Conservation (phyloP, 257 asterid species). For the Solanum verrucosum region DNA sequence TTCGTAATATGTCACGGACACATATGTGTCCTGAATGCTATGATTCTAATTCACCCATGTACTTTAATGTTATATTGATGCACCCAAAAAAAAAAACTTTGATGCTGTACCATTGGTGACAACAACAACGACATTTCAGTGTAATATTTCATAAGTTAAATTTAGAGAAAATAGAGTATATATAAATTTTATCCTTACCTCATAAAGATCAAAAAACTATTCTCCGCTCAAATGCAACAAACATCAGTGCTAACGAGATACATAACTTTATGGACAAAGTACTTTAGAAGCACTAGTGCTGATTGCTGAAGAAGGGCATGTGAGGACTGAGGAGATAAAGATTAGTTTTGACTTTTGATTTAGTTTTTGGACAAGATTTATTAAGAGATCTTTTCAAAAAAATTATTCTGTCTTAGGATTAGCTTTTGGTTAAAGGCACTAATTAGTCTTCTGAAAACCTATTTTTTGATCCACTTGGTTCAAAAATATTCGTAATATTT, state of each 20-base stretch:
- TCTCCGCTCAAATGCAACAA: too few relatives aligned
- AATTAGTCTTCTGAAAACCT: neutral
- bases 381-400: neutral
- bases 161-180: accelerated
- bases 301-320: neutral
- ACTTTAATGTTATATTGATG: neutral
- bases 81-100: neutral
- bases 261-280: neutral
- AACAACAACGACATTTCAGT: too few relatives aligned
- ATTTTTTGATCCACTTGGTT: too few relatives aligned
- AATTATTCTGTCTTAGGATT: neutral
- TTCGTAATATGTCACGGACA: neutral
- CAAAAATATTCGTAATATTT: neutral
- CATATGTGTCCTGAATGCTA: neutral
- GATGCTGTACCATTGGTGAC: neutral
- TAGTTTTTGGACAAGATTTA: neutral
- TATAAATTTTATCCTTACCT: too few relatives aligned
- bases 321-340: neutral
- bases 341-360: neutral
- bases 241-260: neutral
- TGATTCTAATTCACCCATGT: neutral
- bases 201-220: accelerated
- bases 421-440: neutral
- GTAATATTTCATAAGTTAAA: too few relatives aligned
- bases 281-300: neutral